phyloP scores from a whole-genome alignment of 768 basidiomycete genomes.

The Naganishia kalamii region DNA sequence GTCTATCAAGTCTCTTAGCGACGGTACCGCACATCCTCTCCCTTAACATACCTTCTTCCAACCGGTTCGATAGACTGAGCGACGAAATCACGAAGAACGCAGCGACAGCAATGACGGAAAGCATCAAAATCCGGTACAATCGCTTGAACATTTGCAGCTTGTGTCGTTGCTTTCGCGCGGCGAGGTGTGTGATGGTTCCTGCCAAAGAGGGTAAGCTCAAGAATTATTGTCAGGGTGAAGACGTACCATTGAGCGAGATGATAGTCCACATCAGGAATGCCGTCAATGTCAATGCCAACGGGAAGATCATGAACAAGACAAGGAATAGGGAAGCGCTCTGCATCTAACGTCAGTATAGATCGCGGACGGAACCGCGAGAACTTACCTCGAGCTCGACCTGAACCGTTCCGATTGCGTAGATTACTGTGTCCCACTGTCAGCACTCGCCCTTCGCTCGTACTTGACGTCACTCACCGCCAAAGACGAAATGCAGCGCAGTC shows the following conservation, averaged over 20 bases:
- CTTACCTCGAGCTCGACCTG: slow-evolving; percentile 72
- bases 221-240: neutral
- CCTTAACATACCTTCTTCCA: slow-evolving; percentile 67
- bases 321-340: slow-evolving; percentile 68
- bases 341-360: neutral
- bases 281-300: slow-evolving; percentile 89
- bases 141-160: slow-evolving; percentile 82
- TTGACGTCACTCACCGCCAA: slow-evolving; percentile 64
- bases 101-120: slow-evolving; percentile 70
- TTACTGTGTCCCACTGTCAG: slow-evolving; percentile 50
- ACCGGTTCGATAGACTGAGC: slow-evolving; percentile 79
- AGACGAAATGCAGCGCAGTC: slow-evolving; percentile 79
- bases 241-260: slow-evolving; percentile 74
- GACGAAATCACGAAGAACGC: slow-evolving; percentile 90
- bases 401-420: slow-evolving; percentile 92
- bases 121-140: slow-evolving; percentile 75
- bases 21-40: neutral
- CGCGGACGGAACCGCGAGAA: neutral
- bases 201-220: slow-evolving; percentile 20
- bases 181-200: slow-evolving; percentile 85
- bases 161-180: slow-evolving; percentile 74
- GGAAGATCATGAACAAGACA: slow-evolving; percentile 83
- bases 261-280: slow-evolving; percentile 94
- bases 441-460: neutral
- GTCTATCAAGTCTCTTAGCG: slow-evolving; percentile 51